Evolutionary conservation across 768 basidiomycete genomes (phyloP).

Genomic region (Suillus ampliporus): DNA sequence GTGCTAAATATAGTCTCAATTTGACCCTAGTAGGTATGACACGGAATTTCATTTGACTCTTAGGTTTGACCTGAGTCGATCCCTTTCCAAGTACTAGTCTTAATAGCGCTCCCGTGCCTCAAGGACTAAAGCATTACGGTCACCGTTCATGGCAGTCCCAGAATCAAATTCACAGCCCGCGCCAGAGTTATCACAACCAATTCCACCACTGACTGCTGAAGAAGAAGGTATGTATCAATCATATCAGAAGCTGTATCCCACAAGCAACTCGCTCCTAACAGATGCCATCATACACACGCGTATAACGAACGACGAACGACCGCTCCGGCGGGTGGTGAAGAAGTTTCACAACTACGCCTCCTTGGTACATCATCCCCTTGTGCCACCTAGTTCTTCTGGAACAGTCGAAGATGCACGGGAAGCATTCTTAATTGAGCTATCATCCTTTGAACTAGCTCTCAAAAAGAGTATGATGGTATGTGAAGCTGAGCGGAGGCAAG

Average conservation of each 20-base stretch:
- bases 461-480: slow-evolving; percentile 85
- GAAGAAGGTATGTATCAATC: slow-evolving; percentile 58
- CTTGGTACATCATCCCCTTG: slow-evolving; percentile 54
- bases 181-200: slow-evolving; percentile 23
- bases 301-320: slow-evolving; percentile 83
- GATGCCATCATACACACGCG: slow-evolving; percentile 82
- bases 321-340: slow-evolving; percentile 77
- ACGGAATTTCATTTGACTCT: background rate
- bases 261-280: slow-evolving; percentile 36
- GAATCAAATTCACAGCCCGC: slow-evolving; percentile 2
- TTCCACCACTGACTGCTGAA: slow-evolving; percentile 58
- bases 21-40: background rate
- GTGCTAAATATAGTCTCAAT: slow-evolving; percentile 4
- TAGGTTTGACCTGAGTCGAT: background rate
- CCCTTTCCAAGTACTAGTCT: background rate
- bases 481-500: slow-evolving; percentile 85
- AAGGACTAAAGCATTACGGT: background rate
- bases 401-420: slow-evolving; percentile 75
- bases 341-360: slow-evolving; percentile 79
- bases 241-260: slow-evolving; percentile 6
- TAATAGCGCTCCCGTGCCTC: background rate
- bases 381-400: slow-evolving; percentile 34
- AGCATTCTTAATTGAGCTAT: slow-evolving; percentile 78
- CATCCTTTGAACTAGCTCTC: slow-evolving; percentile 74
- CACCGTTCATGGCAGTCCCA: slow-evolving; percentile 2